A percentile compares a stretch with the other conserved stretches of the same genome.
phyloP scores from a whole-genome alignment of 2,329 filamentous ascomycete genomes.

The Hirsutella rhossiliensis region DNA sequence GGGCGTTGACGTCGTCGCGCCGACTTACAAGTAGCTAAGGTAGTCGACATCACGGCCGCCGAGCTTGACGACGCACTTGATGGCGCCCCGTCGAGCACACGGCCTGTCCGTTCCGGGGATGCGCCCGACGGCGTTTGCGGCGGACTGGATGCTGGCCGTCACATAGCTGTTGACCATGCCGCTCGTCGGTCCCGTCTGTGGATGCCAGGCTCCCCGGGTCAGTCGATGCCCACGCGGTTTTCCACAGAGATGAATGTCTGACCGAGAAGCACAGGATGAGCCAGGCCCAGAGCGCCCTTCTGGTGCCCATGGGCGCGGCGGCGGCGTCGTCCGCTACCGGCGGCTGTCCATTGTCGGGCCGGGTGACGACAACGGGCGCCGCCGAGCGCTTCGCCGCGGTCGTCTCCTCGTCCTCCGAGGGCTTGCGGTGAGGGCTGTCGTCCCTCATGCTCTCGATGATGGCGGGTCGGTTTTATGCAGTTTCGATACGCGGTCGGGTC shows the following conservation, averaged over 20 bases:
- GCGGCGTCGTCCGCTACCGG: background rate
- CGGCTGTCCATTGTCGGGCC: background rate
- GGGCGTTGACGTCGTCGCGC: too few species aligned
- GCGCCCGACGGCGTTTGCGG: conserved; percentile 8
- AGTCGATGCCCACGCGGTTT: background rate
- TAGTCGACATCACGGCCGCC: conserved; percentile 9
- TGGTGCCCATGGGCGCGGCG: conserved; percentile 1
- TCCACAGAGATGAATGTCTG: background rate
- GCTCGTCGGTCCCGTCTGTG: conserved; percentile 7
- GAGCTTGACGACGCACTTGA: conserved; percentile 8
- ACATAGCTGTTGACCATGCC: conserved; percentile 9
- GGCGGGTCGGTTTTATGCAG: background rate
- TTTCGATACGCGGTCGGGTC: background rate
- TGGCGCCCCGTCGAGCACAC: conserved; percentile 8
- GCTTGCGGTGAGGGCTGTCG: background rate
- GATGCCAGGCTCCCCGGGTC: background rate
- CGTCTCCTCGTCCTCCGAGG: background rate
- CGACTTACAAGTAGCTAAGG: conserved; percentile 9
- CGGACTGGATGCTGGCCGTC: conserved; percentile 9
- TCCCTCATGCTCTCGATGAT: background rate
- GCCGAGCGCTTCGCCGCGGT: background rate
- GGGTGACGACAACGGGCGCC: background rate
- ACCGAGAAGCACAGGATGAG: conserved; percentile 10
- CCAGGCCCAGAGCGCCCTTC: conserved; percentile 8
- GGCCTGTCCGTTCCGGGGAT: conserved; percentile 8